Conservation (phyloP, 345 rosid species). For the Nephelium lappaceum region DNA sequence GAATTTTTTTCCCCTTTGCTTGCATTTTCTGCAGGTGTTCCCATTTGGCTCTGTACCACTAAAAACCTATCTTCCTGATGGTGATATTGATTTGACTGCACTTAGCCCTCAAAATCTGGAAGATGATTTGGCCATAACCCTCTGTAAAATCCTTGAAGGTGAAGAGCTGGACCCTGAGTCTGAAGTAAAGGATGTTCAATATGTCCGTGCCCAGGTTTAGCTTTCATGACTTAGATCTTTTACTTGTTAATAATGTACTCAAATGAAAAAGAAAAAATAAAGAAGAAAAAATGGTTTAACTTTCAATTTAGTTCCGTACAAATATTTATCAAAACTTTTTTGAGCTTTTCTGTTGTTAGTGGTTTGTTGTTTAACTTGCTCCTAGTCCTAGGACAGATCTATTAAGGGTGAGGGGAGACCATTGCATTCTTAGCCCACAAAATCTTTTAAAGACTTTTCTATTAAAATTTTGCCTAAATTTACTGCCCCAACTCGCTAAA, state of each 20-base stretch:
- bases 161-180: constrained; percentile 51
- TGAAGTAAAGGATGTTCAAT: constrained; percentile 67
- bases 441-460: neutral
- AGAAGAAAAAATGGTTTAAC: constrained; percentile 2
- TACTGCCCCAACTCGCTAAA: neutral
- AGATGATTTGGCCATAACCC: constrained; percentile 51
- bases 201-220: constrained; percentile 76
- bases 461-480: neutral
- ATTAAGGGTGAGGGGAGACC: neutral
- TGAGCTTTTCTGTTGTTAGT: neutral
- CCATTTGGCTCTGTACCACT: constrained; percentile 83
- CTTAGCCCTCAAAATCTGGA: constrained; percentile 57
- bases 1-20: constrained; percentile 6
- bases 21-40: constrained; percentile 51
- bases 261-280: neutral
- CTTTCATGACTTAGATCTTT: constrained; percentile 20
- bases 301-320: neutral
- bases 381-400: neutral
- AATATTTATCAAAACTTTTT: constrained; percentile 7
- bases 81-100: constrained; percentile 89
- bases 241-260: neutral
- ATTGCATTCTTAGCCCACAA: neutral
- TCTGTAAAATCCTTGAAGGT: constrained; percentile 50
- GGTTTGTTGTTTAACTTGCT: constrained; percentile 7
- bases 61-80: constrained; percentile 89